Evolutionary conservation across 2,329 filamentous ascomycete species (phyloP), one percentile per base, ranked within the genome.

Genomic region (Stromatinia cepivora): DNA sequence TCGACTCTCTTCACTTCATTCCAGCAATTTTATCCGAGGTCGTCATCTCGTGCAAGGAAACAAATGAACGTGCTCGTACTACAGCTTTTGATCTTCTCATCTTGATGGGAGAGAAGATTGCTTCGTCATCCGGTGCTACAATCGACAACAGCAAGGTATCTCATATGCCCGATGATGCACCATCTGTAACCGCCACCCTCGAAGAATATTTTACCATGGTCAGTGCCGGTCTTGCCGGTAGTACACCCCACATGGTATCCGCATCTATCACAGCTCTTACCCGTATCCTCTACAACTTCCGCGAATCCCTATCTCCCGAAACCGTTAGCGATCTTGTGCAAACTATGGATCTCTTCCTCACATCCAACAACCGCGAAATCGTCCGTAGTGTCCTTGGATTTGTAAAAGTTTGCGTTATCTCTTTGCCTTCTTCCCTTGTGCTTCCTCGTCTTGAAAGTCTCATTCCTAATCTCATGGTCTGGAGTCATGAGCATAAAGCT

Each of bases 181-280:
- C 92, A 3, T 84, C 89, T 45, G 93, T 90, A 5, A 84, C 87
- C 3, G 94, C 95, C 28, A 94, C 87, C 54, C 87, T 99, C 50
- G 94, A 98, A 77, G 95, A 98, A 80, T 98, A 93, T 81, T 92
- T 98, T 82, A 97, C 94, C 68, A 99, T 99, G 95, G 92, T 98
- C 42, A 97, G 92, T 74, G 95, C 95, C 62, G 95, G 95, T 81
- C 86, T 99, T 66, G 95, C 94, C 2, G 94, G 94, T 69, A 91
- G 90, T 75, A 94, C 93, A 15, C 94, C 95, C 45, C 94, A 98
- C 82, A 97, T 98, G 93, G 94, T 98, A 72, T 97, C 93, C 9
- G 95, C 95, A 0, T 93, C 92, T n/a, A 94, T 99, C 78, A 98
- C 93, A 0, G 94, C 95, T 20, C 86, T 99, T 50, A 95, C 93